These are phyloP conservation scores for Flaveria floridana DNA, from an alignment of 140 eudicot species.

Conservation along the genomic window DNA sequence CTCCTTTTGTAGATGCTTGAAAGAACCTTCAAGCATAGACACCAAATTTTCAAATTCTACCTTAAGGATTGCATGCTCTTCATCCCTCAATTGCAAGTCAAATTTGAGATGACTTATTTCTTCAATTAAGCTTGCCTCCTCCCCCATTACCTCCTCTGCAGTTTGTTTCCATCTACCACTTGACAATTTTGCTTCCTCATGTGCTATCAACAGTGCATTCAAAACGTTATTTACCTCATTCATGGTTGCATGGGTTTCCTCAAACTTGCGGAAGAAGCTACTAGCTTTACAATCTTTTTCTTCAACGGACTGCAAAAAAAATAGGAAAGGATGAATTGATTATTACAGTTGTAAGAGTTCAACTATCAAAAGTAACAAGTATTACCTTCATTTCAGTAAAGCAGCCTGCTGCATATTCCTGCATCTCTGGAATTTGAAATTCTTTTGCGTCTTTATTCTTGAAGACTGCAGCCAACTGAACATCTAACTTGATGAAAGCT, in stretches of 20 bases:
- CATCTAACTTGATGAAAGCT: conserved; percentile 46
- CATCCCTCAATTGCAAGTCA: conserved; percentile 37
- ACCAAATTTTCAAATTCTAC: conserved; percentile 38
- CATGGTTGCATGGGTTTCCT: conserved; percentile 65
- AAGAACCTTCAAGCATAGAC: conserved; percentile 56
- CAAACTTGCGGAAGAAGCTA: conserved; percentile 54
- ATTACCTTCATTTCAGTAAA: conserved; percentile 34
- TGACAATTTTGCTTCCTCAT: conserved; percentile 49
- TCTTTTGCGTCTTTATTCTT: conserved; percentile 29
- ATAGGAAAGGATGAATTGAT: conserved; percentile 20
- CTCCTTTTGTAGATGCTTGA: conserved; percentile 50
- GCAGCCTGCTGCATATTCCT: conserved; percentile 40
- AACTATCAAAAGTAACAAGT: conserved; percentile 9
- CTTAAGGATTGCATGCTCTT: conserved; percentile 43
- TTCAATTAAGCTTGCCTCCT: conserved; percentile 51
- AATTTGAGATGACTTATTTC: conserved; percentile 56
- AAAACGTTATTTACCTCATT: conserved; percentile 66
- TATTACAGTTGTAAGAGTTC: background rate
- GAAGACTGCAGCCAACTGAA: conserved; percentile 42
- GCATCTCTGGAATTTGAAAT: conserved; percentile 29
- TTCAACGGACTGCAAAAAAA: conserved; percentile 40
- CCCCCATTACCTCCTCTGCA: conserved; percentile 56
- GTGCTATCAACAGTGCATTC: conserved; percentile 54
- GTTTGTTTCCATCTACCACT: conserved; percentile 60
- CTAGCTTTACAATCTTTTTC: conserved; percentile 34